phyloP scores from a whole-genome alignment of 2,329 filamentous ascomycete species.

The Alternaria gansuensis region DNA sequence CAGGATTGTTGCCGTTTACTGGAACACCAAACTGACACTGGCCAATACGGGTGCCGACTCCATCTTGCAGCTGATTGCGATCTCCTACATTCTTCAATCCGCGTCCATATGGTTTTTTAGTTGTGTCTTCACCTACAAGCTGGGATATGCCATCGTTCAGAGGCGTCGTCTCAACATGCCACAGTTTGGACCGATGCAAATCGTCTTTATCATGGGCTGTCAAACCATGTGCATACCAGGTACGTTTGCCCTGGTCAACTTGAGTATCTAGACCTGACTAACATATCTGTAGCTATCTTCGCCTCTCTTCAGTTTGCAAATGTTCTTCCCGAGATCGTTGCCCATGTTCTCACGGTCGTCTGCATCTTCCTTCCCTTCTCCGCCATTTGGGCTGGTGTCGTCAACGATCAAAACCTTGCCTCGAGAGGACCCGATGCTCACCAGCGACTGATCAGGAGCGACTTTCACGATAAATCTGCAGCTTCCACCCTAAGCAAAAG shows the following conservation, averaged over 20 bases:
- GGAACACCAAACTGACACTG: constrained; percentile 57
- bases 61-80: constrained; percentile 37
- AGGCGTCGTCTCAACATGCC: constrained; percentile 66
- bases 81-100: constrained; percentile 62
- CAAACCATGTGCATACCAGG: constrained; percentile 72
- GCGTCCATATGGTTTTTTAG: constrained; percentile 70
- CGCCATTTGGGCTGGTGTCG: constrained; percentile 68
- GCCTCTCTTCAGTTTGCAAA: constrained; percentile 65
- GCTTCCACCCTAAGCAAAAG: constrained; percentile 17
- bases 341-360: constrained; percentile 65
- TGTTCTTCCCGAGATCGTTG: constrained; percentile 62
- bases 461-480: constrained; percentile 30
- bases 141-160: constrained; percentile 65
- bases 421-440: constrained; percentile 37
- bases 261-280: constrained; percentile 22
- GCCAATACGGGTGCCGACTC: constrained; percentile 41
- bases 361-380: constrained; percentile 72
- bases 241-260: constrained; percentile 38
- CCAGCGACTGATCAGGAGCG: constrained; percentile 38
- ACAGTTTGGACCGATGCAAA: constrained; percentile 71
- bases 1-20: constrained; percentile 62
- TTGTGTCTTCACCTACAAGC: constrained; percentile 68
- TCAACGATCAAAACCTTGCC: constrained; percentile 35
- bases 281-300: constrained; percentile 64
- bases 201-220: constrained; percentile 73